phyloP scores from a whole-genome alignment of 257 asterid species.

The Verbascum thapsus region DNA sequence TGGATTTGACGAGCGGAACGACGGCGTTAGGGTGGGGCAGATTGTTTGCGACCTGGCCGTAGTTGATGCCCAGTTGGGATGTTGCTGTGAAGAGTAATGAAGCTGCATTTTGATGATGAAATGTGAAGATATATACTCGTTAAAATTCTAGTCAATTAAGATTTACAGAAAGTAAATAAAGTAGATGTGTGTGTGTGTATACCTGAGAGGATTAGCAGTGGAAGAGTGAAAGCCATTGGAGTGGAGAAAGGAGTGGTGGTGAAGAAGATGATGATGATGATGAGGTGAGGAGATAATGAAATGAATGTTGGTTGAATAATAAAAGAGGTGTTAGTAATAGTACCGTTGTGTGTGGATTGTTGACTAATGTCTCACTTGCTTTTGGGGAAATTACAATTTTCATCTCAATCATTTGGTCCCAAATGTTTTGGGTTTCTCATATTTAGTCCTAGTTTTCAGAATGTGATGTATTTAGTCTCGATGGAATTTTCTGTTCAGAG shows the following conservation, averaged over 20 bases:
- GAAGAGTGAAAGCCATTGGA: constrained; percentile 16
- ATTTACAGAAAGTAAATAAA: not conserved
- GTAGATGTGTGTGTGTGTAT: not conserved
- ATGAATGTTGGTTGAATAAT: not conserved
- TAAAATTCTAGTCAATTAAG: too few species aligned
- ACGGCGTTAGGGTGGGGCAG: constrained; percentile 73
- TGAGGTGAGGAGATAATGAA: not conserved
- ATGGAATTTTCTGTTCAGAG: too few species aligned
- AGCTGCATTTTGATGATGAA: constrained; percentile 19
- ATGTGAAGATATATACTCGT: not conserved
- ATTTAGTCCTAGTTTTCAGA: too few species aligned
- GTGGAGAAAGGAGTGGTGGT: not conserved
- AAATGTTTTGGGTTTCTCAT: too few species aligned
- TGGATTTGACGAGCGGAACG: constrained; percentile 66
- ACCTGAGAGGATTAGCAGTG: constrained; percentile 29
- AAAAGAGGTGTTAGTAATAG: not conserved
- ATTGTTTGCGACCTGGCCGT: constrained; percentile 83
- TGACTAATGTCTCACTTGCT: too few species aligned
- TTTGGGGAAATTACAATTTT: too few species aligned
- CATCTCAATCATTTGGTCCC: too few species aligned
- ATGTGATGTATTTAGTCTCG: too few species aligned
- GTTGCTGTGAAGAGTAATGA: constrained; percentile 35
- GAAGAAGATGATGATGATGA: too few species aligned
- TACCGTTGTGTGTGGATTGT: not conserved
- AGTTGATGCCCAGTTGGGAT: constrained; percentile 66